phyloP scores from a whole-genome alignment of 257 asterid genomes.

The Ballota nigra region DNA sequence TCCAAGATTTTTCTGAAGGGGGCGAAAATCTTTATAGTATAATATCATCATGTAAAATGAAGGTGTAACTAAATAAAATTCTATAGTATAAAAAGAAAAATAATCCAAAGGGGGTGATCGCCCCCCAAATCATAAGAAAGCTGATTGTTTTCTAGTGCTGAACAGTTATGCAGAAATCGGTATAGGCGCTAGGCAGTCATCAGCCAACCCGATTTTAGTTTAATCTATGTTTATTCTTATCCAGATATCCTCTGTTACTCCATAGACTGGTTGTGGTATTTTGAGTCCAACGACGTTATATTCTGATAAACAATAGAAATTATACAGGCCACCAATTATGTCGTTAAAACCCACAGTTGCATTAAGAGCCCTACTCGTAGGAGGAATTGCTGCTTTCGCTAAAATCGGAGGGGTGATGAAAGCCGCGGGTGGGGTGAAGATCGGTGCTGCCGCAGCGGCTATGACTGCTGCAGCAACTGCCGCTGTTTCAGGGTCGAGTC shows the following conservation, averaged over 20 bases:
- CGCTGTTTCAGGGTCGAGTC: slow-evolving; percentile 59
- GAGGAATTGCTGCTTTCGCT: slow-evolving; percentile 80
- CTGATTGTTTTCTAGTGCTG: too few relatives aligned
- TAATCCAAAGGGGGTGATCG: too few relatives aligned
- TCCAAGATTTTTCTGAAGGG: too few relatives aligned
- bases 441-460: slow-evolving; percentile 87
- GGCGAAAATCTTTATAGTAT: too few relatives aligned
- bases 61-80: too few relatives aligned
- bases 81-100: too few relatives aligned
- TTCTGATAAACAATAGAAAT: neutral
- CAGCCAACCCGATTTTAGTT: too few relatives aligned
- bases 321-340: slow-evolving; percentile 39
- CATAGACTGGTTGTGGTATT: neutral
- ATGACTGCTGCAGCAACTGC: slow-evolving; percentile 89
- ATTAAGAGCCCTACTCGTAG: slow-evolving; percentile 70
- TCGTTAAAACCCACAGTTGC: slow-evolving; percentile 74
- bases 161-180: too few relatives aligned
- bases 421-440: slow-evolving; percentile 87
- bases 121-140: too few relatives aligned
- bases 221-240: too few relatives aligned
- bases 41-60: too few relatives aligned
- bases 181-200: too few relatives aligned
- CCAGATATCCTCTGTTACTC: neutral
- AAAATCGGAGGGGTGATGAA: slow-evolving; percentile 70
- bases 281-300: neutral